Evolutionary conservation across 2,329 filamentous ascomycete genomes (phyloP), one percentile per base, ranked within the genome.

Genomic region (Penicillium glabrum): DNA sequence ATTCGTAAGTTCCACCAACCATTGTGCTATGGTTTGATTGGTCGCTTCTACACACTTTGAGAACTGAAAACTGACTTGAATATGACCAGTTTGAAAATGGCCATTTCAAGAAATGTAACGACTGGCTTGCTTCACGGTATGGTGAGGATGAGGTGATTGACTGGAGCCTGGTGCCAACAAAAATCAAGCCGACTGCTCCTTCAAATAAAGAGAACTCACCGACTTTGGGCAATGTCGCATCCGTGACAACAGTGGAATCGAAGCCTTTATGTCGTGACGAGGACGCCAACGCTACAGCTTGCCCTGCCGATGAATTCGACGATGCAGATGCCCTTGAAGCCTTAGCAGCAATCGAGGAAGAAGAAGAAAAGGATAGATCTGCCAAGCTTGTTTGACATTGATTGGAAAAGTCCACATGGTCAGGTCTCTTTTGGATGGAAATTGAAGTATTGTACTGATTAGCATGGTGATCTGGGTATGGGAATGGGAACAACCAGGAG

Each of bases 121-220:
- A 75, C 29, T 99, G 95, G 95, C 80, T 99, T 23, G 79, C 83
- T 52, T 74, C 82, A 64, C 82, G 89, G 56, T 96, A 98, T 74
- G 95, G 95, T 0, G 79, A 83, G n/a, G 88, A 87, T 3, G 88
- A 85, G 1, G 84, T 86, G 67, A 92, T 99, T 67, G 89, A 98
- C 73, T 99, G 95, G 93, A 87, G 89, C 69, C 69, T 88, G 58
- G 79, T 83, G 46, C 67, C 73, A 5, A 62, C 55, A 50, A 57
- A 60, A 43, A 21, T 54, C 56, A 51, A 52, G 45, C 41, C 61
- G 48, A 51, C 56, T 24, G 59, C 61, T 3, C 58, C 64, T 7
- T 59, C 65, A 6, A 58, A 61, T 4, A 69, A 69, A 54, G 68
- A 73, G 53, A 65, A 66, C 33, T 54, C 63, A 10, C 55, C 60